phyloP scores from a whole-genome alignment of 179 eudicot genomes.

The Carnegiea gigantea region DNA sequence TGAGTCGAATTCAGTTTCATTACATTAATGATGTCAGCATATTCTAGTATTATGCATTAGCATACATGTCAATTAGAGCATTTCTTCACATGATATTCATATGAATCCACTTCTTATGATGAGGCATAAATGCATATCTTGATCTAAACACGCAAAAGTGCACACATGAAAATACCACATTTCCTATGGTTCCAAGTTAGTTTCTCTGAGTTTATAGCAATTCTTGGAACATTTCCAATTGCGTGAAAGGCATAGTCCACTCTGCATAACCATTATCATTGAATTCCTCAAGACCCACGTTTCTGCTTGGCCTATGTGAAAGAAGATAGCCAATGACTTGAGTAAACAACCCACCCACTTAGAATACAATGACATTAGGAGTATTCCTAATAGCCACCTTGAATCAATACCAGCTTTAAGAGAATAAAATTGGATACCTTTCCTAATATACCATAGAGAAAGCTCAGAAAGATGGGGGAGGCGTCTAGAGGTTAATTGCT shows the following conservation, averaged over 20 bases:
- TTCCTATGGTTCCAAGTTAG: slow-evolving; percentile 57
- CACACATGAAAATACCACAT: slow-evolving; percentile 51
- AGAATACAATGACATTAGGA: slow-evolving; percentile 62
- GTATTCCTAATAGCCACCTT: slow-evolving; percentile 43
- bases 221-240: slow-evolving; percentile 38
- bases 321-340: slow-evolving; percentile 37
- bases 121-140: slow-evolving; percentile 47
- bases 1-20: slow-evolving; percentile 32
- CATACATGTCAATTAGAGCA: slow-evolving; percentile 73
- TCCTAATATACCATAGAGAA: slow-evolving; percentile 41
- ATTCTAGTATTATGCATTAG: slow-evolving; percentile 48
- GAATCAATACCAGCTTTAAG: slow-evolving; percentile 43
- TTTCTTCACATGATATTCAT: slow-evolving; percentile 50
- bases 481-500: slow-evolving; percentile 51
- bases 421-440: slow-evolving; percentile 64
- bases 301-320: slow-evolving; percentile 39
- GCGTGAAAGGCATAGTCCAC: slow-evolving; percentile 37
- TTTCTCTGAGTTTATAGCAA: slow-evolving; percentile 38
- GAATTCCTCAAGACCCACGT: slow-evolving; percentile 62
- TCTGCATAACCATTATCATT: slow-evolving; percentile 63
- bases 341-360: slow-evolving; percentile 48
- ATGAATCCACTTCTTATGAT: slow-evolving; percentile 49
- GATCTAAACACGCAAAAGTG: slow-evolving; percentile 45
- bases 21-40: slow-evolving; percentile 51
- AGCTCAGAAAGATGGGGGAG: slow-evolving; percentile 59